Conservation (phyloP, 176 grass and related monocot species). For the Themeda triandra region DNA sequence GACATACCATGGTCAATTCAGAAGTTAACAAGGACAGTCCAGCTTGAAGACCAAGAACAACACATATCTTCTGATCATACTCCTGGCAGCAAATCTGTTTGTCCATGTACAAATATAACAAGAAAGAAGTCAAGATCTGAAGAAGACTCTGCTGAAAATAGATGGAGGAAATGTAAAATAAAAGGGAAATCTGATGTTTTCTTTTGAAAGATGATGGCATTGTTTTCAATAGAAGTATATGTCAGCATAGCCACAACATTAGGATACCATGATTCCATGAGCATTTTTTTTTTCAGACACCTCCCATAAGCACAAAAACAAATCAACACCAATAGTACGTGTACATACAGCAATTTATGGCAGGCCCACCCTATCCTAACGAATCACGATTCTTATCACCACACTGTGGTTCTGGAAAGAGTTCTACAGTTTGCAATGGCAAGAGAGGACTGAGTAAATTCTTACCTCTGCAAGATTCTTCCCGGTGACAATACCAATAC, state of each 20-base stretch:
- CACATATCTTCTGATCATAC: conserved; percentile 51
- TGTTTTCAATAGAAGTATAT: not conserved
- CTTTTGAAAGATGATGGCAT: not conserved
- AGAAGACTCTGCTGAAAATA: not conserved
- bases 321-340: not conserved
- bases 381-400: not conserved
- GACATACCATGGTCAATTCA: conserved; percentile 58
- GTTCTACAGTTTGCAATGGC: not conserved
- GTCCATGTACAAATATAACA: conserved; percentile 7
- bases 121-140: not conserved
- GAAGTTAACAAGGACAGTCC: conserved; percentile 61
- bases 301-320: not conserved
- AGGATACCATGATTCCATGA: not conserved
- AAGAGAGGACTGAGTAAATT: not conserved
- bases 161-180: not conserved
- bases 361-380: not conserved
- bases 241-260: not conserved
- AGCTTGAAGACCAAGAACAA: conserved; percentile 58
- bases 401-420: too few species aligned
- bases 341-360: not conserved
- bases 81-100: conserved; percentile 54
- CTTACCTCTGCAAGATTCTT: conserved; percentile 86
- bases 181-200: not conserved
- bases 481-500: conserved; percentile 62
- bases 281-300: not conserved